phyloP scores from a whole-genome alignment of 2,329 filamentous ascomycete genomes.

The Cordyceps fumosorosea region DNA sequence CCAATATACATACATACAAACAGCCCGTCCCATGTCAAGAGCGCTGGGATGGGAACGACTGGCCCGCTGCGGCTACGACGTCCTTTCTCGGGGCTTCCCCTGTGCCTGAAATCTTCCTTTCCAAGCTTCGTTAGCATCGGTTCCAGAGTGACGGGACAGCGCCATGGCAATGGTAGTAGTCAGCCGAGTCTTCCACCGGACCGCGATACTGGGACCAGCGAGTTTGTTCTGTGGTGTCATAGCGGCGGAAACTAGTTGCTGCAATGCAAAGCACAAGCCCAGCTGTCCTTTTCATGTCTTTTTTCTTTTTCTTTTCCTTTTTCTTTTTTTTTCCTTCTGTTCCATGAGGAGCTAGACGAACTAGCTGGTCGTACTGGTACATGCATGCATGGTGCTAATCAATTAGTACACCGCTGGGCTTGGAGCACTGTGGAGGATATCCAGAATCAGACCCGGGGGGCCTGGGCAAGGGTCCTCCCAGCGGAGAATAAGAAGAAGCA shows the following conservation, averaged over 20 bases:
- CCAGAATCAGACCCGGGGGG: not conserved
- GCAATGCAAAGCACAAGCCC: slow-evolving; percentile 9
- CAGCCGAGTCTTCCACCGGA: not conserved
- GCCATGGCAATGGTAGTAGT: not conserved
- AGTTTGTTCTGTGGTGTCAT: not conserved
- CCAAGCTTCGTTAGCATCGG: not conserved
- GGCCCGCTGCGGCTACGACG: not conserved
- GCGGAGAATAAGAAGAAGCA: not conserved
- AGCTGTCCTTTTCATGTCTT: not conserved
- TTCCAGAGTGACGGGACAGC: not conserved
- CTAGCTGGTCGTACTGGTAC: not conserved
- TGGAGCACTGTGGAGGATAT: not conserved
- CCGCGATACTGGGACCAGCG: not conserved
- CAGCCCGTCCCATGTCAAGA: not conserved
- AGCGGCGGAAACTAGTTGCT: not conserved
- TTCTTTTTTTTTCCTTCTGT: not conserved
- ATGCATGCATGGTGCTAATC: too few species aligned
- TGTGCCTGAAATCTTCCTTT: too few species aligned
- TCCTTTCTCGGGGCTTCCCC: not conserved
- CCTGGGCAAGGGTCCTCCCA: not conserved
- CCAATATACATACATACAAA: not conserved
- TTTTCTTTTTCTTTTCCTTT: not conserved
- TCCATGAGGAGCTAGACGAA: not conserved
- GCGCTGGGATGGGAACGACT: not conserved
- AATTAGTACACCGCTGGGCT: not conserved